These are phyloP conservation scores for baker's yeast (Saccharomyces cerevisiae) DNA, from an alignment of 805 yeast genomes.

Conservation along the genomic window DNA sequence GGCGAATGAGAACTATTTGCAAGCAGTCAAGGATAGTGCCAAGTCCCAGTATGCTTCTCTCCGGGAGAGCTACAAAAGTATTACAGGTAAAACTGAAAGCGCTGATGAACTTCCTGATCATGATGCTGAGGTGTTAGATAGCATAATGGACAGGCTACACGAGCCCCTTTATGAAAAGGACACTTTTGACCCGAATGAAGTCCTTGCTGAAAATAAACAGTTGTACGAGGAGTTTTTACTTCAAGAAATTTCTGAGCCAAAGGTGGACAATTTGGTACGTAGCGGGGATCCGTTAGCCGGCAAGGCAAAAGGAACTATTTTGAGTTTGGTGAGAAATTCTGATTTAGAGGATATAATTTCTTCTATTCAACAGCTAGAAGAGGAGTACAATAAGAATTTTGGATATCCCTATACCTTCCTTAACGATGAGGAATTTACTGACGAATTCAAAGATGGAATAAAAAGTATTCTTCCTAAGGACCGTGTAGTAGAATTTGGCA, in stretches of 20 bases:
- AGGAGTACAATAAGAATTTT: conserved; percentile 57
- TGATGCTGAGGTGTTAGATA: conserved; percentile 1
- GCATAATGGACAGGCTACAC: conserved; percentile 8
- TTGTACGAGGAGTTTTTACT: conserved; percentile 33
- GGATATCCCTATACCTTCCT: conserved; percentile 75
- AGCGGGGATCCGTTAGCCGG: conserved; percentile 20
- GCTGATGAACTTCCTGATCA: neutral
- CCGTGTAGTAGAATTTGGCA: conserved; percentile 40
- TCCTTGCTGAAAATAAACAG: conserved; percentile 29
- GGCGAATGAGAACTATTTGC: neutral
- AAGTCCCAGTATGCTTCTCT: neutral
- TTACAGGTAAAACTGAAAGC: neutral
- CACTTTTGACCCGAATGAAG: conserved; percentile 5
- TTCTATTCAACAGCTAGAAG: conserved; percentile 56
- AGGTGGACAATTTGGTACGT: conserved; percentile 31
- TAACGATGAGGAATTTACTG: conserved; percentile 60
- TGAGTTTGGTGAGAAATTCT: conserved; percentile 62
- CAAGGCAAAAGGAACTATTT: conserved; percentile 66
- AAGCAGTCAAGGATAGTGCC: neutral
- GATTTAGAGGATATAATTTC: conserved; percentile 43
- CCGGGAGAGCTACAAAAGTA: neutral
- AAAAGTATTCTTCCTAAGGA: conserved; percentile 32
- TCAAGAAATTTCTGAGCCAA: conserved; percentile 41
- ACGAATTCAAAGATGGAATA: conserved; percentile 44
- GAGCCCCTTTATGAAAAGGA: conserved; percentile 17